Percentiles rank a stretch among this genome's conserved stretches.
phyloP scores from a whole-genome alignment of 2,329 filamentous ascomycete species.

The Epicoccum sorghinum region DNA sequence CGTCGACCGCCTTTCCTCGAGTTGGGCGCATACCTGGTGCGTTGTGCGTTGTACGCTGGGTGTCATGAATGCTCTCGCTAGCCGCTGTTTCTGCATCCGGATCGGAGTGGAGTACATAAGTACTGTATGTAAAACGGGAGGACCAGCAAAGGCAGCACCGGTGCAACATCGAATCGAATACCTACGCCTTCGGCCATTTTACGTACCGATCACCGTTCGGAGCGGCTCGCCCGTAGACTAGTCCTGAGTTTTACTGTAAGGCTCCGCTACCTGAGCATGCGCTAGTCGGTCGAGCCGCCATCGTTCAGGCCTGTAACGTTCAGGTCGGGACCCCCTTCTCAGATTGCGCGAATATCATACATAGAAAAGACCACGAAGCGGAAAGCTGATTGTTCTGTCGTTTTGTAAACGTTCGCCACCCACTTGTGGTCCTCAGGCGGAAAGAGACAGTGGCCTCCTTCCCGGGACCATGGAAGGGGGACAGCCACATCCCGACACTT shows the following conservation, averaged over 20 bases:
- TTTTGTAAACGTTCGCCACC: slow-evolving; percentile 21
- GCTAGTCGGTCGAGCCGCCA: slow-evolving; percentile 19
- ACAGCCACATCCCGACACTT: slow-evolving; percentile 46
- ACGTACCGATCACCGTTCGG: slow-evolving; percentile 10
- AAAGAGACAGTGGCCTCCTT: slow-evolving; percentile 27
- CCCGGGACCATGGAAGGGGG: slow-evolving; percentile 46
- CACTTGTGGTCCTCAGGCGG: slow-evolving; percentile 19
- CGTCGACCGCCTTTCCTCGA: background rate
- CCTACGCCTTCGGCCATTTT: slow-evolving; percentile 4
- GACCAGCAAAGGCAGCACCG: background rate
- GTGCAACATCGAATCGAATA: background rate
- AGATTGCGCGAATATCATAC: slow-evolving; percentile 5
- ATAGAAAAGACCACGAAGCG: background rate
- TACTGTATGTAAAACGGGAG: background rate
- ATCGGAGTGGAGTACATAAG: background rate
- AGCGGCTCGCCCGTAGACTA: slow-evolving; percentile 12
- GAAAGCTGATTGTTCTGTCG: background rate
- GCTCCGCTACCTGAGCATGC: slow-evolving; percentile 12
- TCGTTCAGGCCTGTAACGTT: slow-evolving; percentile 11
- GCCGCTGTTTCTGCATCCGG: background rate
- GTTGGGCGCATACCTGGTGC: slow-evolving; percentile 8
- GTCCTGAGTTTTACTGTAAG: slow-evolving; percentile 11
- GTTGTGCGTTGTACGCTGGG: slow-evolving; percentile 1
- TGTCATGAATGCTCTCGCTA: background rate
- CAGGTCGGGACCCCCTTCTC: slow-evolving; percentile 8